A percentile compares a stretch with the other conserved stretches of the same genome.
Evolutionary conservation across 192 early-diverging fungal genomes (phyloP).

Genomic region (Podila epicladia): DNA sequence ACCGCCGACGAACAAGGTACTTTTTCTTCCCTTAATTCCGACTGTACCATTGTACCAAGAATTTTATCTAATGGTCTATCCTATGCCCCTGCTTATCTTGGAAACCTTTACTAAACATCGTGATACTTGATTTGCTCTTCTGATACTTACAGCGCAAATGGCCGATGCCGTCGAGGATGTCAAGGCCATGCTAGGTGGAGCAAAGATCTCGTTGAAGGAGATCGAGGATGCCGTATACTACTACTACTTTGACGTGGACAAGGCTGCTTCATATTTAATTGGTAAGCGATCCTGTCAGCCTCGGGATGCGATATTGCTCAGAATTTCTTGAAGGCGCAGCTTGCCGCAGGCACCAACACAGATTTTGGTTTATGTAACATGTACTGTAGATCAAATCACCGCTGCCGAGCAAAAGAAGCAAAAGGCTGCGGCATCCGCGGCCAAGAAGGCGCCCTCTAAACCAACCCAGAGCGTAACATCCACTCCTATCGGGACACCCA

Average conservation of each 20-base stretch:
- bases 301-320: neutral
- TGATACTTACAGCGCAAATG: conserved; percentile 49
- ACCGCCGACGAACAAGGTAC: conserved; percentile 38
- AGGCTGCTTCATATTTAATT: conserved; percentile 71
- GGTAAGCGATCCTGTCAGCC: conserved; percentile 60
- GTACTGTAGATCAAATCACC: neutral
- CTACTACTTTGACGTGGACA: conserved; percentile 75
- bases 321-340: conserved; percentile 1
- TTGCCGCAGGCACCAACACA: conserved; percentile 48
- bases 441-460: conserved; percentile 22
- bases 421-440: conserved; percentile 27
- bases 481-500: conserved; percentile 25
- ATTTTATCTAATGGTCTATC: neutral
- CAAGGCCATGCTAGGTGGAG: conserved; percentile 65
- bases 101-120: neutral
- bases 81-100: neutral
- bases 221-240: conserved; percentile 79
- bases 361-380: neutral
- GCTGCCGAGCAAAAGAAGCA: conserved; percentile 22
- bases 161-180: conserved; percentile 67
- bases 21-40: neutral
- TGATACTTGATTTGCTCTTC: neutral
- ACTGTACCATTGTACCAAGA: too few species aligned
- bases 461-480: conserved; percentile 23
- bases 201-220: conserved; percentile 66